Conservation (phyloP, 768 basidiomycete genomes). For the Mycena olivaceomarginata region DNA sequence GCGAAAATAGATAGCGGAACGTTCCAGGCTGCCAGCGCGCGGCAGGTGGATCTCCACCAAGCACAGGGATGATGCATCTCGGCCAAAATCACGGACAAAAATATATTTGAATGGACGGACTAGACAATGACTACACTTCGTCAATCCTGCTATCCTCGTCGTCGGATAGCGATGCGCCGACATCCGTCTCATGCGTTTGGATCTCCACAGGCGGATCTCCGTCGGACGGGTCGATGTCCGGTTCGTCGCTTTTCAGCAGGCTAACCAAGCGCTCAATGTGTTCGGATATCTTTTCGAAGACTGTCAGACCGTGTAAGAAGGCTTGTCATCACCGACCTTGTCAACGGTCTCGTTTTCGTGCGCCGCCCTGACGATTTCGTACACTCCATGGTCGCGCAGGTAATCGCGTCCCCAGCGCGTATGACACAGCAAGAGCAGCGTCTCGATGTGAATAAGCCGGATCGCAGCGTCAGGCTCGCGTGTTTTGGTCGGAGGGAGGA, state of each 20-base stretch:
- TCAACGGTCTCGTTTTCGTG: conserved; percentile 90
- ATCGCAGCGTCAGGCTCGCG: conserved; percentile 88
- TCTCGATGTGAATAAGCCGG: conserved; percentile 91
- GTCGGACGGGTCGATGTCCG: conserved; percentile 64
- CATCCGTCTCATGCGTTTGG: conserved; percentile 46
- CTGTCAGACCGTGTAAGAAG: background rate
- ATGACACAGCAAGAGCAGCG: conserved; percentile 90
- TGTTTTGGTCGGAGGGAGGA: conserved; percentile 89
- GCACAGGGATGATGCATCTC: conserved; percentile 13
- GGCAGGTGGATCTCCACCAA: conserved; percentile 8
- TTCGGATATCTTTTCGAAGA: conserved; percentile 79
- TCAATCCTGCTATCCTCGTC: conserved; percentile 86
- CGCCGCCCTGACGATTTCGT: conserved; percentile 86
- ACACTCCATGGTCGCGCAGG: conserved; percentile 87
- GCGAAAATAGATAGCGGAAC: too few species aligned
- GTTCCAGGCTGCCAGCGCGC: background rate
- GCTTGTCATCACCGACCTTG: conserved; percentile 65
- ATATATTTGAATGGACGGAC: background rate
- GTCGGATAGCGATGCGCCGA: conserved; percentile 57
- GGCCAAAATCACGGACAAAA: background rate
- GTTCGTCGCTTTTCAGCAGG: conserved; percentile 89
- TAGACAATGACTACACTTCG: conserved; percentile 73
- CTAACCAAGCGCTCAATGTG: conserved; percentile 93
- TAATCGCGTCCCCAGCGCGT: conserved; percentile 93
- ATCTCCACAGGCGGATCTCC: conserved; percentile 52